Percentiles rank a stretch among this genome's conserved stretches.
These are phyloP conservation scores for Geranium incanum DNA, from an alignment of 441 rosid species.

Conservation along the genomic window DNA sequence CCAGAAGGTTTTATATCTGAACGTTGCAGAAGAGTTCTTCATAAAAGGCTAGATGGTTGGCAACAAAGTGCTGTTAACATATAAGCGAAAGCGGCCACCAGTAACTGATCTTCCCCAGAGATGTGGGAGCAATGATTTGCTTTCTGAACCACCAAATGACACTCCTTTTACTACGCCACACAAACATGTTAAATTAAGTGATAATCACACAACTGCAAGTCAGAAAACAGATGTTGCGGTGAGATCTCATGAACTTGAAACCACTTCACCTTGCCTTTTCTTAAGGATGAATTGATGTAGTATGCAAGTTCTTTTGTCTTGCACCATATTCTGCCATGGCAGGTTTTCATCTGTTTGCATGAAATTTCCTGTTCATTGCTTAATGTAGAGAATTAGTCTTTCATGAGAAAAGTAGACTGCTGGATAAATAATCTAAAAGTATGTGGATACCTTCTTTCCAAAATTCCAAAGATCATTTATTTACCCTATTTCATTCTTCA, in stretches of 20 bases:
- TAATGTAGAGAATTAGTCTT: neutral
- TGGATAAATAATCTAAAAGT: neutral
- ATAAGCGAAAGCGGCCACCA: conserved; percentile 34
- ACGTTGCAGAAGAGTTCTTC: conserved; percentile 10
- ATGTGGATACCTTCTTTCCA: neutral
- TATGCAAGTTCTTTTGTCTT: neutral
- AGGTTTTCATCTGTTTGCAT: neutral
- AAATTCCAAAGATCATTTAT: neutral
- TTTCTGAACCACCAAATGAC: conserved; percentile 19
- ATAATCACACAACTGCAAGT: conserved; percentile 15
- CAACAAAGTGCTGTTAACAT: conserved; percentile 31
- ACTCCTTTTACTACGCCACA: conserved; percentile 5
- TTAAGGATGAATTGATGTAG: neutral
- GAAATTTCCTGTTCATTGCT: neutral
- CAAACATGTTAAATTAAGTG: conserved; percentile 1
- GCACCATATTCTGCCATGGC: neutral
- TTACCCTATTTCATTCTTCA: conserved; percentile 8
- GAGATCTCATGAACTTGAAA: conserved; percentile 19
- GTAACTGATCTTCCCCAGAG: conserved; percentile 13
- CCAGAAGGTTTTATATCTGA: conserved; percentile 7
- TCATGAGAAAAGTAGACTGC: neutral
- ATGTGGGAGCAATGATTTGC: conserved; percentile 21
- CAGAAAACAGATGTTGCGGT: conserved; percentile 26
- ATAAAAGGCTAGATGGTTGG: conserved; percentile 28
- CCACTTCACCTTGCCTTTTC: conserved; percentile 2